Base-by-base conservation (phyloP, 805 yeast genomes). In the Candida corydali region DNA sequence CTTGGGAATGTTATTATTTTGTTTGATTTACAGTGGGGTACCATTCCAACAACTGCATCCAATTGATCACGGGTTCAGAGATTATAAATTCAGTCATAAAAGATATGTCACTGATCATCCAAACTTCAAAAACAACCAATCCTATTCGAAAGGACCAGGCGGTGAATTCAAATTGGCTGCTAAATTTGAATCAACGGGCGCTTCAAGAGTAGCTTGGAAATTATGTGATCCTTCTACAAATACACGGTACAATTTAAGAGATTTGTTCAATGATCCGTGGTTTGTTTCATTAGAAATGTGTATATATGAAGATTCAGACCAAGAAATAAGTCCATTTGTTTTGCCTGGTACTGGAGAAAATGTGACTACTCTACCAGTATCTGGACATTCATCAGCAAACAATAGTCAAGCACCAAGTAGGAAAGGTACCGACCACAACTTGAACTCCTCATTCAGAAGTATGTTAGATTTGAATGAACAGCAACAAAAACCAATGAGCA, bases 201-300 rank as follows among this genome's bases (percentile, higher is more conserved):
- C 82, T 17, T 76, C 88, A 1, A 69, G 93, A 49, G 78, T 70
- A 5, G 79, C 86, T 7, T 82, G 89, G 87, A 75, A 83, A 54
- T 57, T 84, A 35, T 75, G 82, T 47, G 88, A 83, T 50, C 86
- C 87, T 3, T 62, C 75, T 17, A 64, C 73, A 0, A 50, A 48
- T 1, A 64, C 74, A 6, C 65, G 94, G 43, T 77, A 78, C 51
- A 66, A 72, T 12, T 49, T 84, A 43, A 65, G 70, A 1, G 66
- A 70, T 17, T 58, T 84, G 23, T 75, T 80, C 42, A 48, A 63
- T 2, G 88, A 83, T 47, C 77, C 81, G 8, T 83, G 84, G 79
- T 82, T 83, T 52, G 60, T 58, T 19, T 45, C 59, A 3, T 61
- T 82, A 32, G 84, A 76, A 43, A 73, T 76, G 63, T 83, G 91